Evolutionary conservation across 1,284 basidiomycete species (phyloP), one percentile per base, ranked within the genome.

Genomic region (Ustilago loliicola): DNA sequence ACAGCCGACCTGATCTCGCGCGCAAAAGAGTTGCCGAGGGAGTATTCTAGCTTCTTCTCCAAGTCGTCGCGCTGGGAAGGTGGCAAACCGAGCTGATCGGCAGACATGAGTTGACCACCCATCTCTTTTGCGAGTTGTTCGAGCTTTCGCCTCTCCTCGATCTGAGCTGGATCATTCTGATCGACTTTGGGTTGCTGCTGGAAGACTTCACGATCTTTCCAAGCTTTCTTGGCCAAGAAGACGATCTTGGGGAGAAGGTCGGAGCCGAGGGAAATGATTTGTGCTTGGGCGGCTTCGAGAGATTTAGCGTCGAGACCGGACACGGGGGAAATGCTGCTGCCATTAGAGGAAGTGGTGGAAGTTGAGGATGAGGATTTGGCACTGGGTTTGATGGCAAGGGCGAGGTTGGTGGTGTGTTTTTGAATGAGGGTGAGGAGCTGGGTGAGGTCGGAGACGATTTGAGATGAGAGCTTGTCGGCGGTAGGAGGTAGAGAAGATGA

Each of bases 241-340:
- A 74, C 77, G 30, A 83, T 73, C 56, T 82, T 82, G 17, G 81
- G 81, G 17, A 82, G 69, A 8, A 72, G 52, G 15, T 83, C 81
- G 15, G 68, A 70, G 29, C 77, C 77, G 2, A 83, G 63, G 3
- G 80, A 70, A 36, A 76, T 62, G 45, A 83, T 75, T 45, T 82
- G 76, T 1, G 64, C 60, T 21, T 78, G 66, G 6, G 81, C 81
- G 0, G 81, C 76, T 25, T 77, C 59, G 19, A 83, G 66, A 7
- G 79, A 81, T n/a, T 63, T 63, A 13, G 61, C 66, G 29, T 83
- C 81, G 5, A 83, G 65, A 9, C 74, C 76, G 2, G 72, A 74
- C 2, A 81, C 66, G 17, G 81, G 81, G 1, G 79, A 78, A 1
- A 63, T 56, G 36, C 51, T 36, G 42, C 52, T 32, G 29, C 53